These are phyloP conservation scores for Talaromyces pinophilus DNA, from an alignment of 2,329 filamentous ascomycete genomes.

Conservation along the genomic window DNA sequence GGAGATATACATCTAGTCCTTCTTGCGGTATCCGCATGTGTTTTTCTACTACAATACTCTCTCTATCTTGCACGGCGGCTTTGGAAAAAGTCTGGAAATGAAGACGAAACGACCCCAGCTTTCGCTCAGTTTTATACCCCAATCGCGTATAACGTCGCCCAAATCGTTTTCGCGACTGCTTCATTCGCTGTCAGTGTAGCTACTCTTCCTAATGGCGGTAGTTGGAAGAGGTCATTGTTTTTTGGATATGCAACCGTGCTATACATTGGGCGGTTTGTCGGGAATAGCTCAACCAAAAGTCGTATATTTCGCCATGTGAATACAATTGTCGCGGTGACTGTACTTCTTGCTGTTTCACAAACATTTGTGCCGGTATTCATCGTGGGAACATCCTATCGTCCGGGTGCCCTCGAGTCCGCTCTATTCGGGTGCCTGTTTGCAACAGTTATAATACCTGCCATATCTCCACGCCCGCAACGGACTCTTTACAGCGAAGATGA, in stretches of 20 bases:
- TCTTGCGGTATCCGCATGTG: slow-evolving; percentile 27
- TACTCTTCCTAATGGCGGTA: not conserved
- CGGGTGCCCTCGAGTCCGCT: slow-evolving; percentile 25
- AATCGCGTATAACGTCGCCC: slow-evolving; percentile 18
- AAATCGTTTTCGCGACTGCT: slow-evolving; percentile 14
- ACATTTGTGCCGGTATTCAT: slow-evolving; percentile 31
- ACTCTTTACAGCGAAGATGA: slow-evolving; percentile 26
- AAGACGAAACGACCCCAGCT: slow-evolving; percentile 17
- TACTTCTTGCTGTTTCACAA: slow-evolving; percentile 28
- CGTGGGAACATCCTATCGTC: slow-evolving; percentile 28
- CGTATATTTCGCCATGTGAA: slow-evolving; percentile 33
- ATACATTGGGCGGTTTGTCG: slow-evolving; percentile 27
- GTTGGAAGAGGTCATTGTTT: slow-evolving; percentile 25
- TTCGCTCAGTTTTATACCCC: slow-evolving; percentile 20
- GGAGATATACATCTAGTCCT: slow-evolving; percentile 31
- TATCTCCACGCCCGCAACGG: slow-evolving; percentile 28
- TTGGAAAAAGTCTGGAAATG: slow-evolving; percentile 16
- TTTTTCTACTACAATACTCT: slow-evolving; percentile 24
- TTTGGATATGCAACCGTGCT: slow-evolving; percentile 31
- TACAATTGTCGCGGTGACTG: slow-evolving; percentile 24
- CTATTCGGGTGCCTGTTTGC: slow-evolving; percentile 26
- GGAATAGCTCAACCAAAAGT: slow-evolving; percentile 21
- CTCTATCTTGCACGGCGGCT: slow-evolving; percentile 20
- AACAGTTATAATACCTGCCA: slow-evolving; percentile 25
- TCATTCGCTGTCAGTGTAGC: slow-evolving; percentile 17